Evolutionary conservation across 106 monocot genomes (phyloP), one percentile per base, ranked within the genome.

Genomic region (Narthecium ossifragum): DNA sequence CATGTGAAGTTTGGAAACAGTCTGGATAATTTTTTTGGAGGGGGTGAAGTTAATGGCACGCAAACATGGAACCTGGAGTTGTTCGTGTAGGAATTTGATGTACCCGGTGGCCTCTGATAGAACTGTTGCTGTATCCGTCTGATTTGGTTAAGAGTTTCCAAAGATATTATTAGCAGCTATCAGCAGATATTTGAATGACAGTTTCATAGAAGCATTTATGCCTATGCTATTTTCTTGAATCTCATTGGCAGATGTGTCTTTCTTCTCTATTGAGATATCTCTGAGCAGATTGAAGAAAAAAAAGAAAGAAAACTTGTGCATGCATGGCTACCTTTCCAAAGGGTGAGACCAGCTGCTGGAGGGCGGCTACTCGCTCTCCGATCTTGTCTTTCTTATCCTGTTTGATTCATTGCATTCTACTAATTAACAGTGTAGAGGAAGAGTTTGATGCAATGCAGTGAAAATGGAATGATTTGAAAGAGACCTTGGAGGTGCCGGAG

Each of bases 111-210:
- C 61, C 23, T 61, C 61, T 15, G 37, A 38, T 17, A 61, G 61
- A 27, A 61, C 61, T 18, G 61, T 46, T 29, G 61, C 61, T 5
- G 61, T 61, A 17, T 61, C 61, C 8, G 61, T 61, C 61, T 61
- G 45, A 7, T 18, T 3, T n/a, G n/a, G n/a, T n/a, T n/a, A n/a
- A n/a, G n/a, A n/a, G 3, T 26, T 43, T 3, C 12, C 43, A 43
- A 14, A 56, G 15, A 31, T 31, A 18, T 15, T 17, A 31, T 37
- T 38, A 38, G 38, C 39, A 51, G 6, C 5, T 12, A 54, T 54
- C 46, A 61, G 13, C 1, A 50, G 50, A 50, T 6, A 24, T 21
- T 8, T 4, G 26, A 51, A 51, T 3, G 10, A n/a, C n/a, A n/a
- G n/a, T n/a, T n/a, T n/a, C n/a, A n/a, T n/a, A n/a, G n/a, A n/a